Percentiles rank a stretch among this genome's conserved stretches.
phyloP scores from a whole-genome alignment of 192 early-diverging fungal genomes.

The Phycomyces blakesleeanus region DNA sequence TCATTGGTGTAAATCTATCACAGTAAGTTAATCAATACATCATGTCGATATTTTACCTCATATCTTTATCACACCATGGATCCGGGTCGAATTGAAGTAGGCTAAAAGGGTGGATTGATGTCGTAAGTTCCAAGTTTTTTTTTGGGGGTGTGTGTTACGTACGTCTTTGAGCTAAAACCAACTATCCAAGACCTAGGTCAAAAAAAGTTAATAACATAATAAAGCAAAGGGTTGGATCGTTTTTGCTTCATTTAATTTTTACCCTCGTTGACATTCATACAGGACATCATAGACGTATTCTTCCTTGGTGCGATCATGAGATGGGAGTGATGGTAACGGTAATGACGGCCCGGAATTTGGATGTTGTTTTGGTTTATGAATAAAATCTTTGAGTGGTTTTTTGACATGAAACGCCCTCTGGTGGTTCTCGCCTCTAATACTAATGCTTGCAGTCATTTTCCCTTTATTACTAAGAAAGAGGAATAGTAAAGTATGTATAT shows the following conservation, averaged over 20 bases:
- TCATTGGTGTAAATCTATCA: conserved; percentile 43
- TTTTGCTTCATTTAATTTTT: too few relatives aligned
- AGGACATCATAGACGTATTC: conserved; percentile 38
- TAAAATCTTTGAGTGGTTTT: conserved; percentile 17
- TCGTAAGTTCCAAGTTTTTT: not conserved
- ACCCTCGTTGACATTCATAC: conserved; percentile 46
- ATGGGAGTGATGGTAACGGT: conserved; percentile 19
- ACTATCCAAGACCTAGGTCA: conserved; percentile 33
- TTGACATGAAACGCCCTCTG: conserved; percentile 9
- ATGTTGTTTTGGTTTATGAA: conserved; percentile 1
- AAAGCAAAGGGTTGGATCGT: too few relatives aligned
- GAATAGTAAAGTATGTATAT: not conserved
- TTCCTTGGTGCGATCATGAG: conserved; percentile 17
- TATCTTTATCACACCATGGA: conserved; percentile 47
- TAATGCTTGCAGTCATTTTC: not conserved
- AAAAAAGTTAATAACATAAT: too few relatives aligned
- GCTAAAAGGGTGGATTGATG: conserved; percentile 3
- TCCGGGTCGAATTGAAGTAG: conserved; percentile 50
- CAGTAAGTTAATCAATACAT: not conserved
- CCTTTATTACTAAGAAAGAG: too few relatives aligned
- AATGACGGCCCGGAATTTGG: not conserved
- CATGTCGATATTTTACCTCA: conserved; percentile 24
- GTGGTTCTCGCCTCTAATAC: too few relatives aligned
- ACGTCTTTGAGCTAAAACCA: conserved; percentile 52
- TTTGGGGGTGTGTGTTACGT: not conserved